A percentile compares a stretch with the other conserved stretches of the same genome.
phyloP scores from a whole-genome alignment of 169 alveolate species.

The Cytauxzoon felis region DNA sequence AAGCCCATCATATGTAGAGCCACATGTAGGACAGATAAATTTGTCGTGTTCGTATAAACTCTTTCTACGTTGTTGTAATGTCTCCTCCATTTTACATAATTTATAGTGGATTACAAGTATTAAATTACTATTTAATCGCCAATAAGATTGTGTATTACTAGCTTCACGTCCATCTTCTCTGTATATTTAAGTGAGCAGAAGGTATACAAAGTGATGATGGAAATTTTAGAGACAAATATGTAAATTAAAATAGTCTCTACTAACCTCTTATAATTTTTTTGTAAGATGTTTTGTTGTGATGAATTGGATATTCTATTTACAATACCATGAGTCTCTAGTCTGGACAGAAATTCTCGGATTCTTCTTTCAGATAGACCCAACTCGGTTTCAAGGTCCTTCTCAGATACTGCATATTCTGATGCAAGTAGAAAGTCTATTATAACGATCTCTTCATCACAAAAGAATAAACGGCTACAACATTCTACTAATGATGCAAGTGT shows the following conservation, averaged over 20 bases:
- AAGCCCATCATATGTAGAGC: slow-evolving; percentile 61
- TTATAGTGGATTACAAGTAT: slow-evolving; percentile 64
- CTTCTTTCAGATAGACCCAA: slow-evolving; percentile 62
- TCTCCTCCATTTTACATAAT: slow-evolving; percentile 62
- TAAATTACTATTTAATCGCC: slow-evolving; percentile 64
- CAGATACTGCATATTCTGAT: slow-evolving; percentile 63
- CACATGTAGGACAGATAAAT: slow-evolving; percentile 63
- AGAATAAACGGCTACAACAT: slow-evolving; percentile 63
- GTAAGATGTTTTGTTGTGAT: slow-evolving; percentile 8
- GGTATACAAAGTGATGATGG: too few relatives aligned
- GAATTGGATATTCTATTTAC: slow-evolving; percentile 37
- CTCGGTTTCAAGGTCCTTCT: slow-evolving; percentile 63
- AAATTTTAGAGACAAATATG: neutral
- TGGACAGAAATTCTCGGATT: slow-evolving; percentile 51
- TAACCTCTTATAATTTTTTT: slow-evolving; percentile 35
- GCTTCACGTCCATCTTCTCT: slow-evolving; percentile 35
- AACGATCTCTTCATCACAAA: slow-evolving; percentile 71
- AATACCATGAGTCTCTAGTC: slow-evolving; percentile 58
- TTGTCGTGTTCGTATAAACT: slow-evolving; percentile 59
- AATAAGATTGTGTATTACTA: slow-evolving; percentile 47
- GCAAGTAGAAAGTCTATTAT: slow-evolving; percentile 64
- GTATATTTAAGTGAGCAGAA: neutral
- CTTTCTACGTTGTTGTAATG: slow-evolving; percentile 49
- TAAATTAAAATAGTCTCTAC: slow-evolving; percentile 10
- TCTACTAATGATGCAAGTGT: slow-evolving; percentile 62